Conservation (phyloP, 2,329 filamentous ascomycete species). For the Epichloe uncinata region DNA sequence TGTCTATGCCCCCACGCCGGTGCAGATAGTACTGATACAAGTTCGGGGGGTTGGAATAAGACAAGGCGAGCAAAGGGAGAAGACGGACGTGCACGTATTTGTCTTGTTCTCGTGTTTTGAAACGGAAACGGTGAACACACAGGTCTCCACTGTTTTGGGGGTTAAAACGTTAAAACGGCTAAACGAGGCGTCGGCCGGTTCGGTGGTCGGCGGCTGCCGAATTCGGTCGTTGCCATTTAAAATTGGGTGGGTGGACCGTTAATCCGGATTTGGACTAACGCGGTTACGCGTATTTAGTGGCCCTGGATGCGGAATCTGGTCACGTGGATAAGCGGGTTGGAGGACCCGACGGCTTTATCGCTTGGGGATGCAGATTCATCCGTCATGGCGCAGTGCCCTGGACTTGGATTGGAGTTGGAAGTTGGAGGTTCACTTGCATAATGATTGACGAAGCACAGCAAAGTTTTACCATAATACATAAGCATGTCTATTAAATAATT, state of each 20-base stretch:
- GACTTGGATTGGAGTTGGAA: no score
- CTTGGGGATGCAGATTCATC: not conserved
- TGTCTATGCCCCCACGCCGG: not conserved
- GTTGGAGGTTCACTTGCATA: not conserved
- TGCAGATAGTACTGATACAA: not conserved
- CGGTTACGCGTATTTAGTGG: no score
- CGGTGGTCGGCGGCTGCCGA: constrained; percentile 12
- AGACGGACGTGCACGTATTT: not conserved
- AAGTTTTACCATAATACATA: not conserved
- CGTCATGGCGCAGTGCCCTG: no score
- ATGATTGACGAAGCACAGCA: not conserved
- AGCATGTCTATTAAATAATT: constrained; percentile 2
- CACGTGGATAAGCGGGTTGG: no score
- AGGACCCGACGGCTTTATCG: no score
- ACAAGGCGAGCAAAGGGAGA: not conserved
- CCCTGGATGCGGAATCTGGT: no score
- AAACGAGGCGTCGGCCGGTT: not conserved
- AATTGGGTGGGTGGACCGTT: no score
- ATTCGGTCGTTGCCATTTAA: not conserved
- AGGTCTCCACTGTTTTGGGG: not conserved
- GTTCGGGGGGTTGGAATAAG: no score
- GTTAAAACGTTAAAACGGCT: no score
- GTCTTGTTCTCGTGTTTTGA: no score
- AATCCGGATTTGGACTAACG: no score
- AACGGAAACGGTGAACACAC: no score